Conservation (phyloP, 345 rosid genomes). For the Eucalyptus leucophloia region DNA sequence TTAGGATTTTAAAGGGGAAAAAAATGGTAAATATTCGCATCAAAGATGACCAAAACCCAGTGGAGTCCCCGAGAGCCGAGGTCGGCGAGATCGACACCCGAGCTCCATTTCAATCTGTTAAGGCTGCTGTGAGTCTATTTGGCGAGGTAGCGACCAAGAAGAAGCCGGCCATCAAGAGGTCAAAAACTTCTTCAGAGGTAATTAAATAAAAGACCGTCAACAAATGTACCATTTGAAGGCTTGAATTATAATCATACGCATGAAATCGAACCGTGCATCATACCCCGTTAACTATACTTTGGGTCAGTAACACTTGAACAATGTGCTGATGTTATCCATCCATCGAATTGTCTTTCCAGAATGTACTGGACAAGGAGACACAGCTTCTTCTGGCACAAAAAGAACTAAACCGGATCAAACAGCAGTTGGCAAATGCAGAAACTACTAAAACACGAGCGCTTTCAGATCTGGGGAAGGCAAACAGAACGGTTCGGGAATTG, state of each 20-base stretch:
- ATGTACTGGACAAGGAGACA: slow-evolving; percentile 13
- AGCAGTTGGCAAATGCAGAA: slow-evolving; percentile 1
- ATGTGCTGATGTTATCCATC: background rate
- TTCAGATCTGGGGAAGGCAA: background rate
- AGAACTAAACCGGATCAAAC: background rate
- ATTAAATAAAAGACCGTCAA: background rate
- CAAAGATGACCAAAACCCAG: background rate
- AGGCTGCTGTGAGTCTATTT: slow-evolving; percentile 83
- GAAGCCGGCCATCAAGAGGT: slow-evolving; percentile 3
- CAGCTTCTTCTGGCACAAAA: slow-evolving; percentile 2
- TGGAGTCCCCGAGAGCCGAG: slow-evolving; percentile 48
- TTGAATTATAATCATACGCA: background rate
- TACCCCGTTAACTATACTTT: background rate
- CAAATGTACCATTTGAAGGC: background rate
- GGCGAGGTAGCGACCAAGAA: slow-evolving; percentile 52
- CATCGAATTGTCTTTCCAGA: background rate
- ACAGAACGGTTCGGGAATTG: background rate
- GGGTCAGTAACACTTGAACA: background rate
- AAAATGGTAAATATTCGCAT: slow-evolving; percentile 39
- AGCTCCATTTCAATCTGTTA: slow-evolving; percentile 89
- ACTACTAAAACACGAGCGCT: background rate
- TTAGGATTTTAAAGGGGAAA: background rate
- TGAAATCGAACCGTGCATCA: background rate
- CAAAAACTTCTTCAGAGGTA: slow-evolving; percentile 27
- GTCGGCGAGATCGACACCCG: slow-evolving; percentile 93